phyloP scores from a whole-genome alignment of 2,329 filamentous ascomycete species.

The Penicillium sp. region DNA sequence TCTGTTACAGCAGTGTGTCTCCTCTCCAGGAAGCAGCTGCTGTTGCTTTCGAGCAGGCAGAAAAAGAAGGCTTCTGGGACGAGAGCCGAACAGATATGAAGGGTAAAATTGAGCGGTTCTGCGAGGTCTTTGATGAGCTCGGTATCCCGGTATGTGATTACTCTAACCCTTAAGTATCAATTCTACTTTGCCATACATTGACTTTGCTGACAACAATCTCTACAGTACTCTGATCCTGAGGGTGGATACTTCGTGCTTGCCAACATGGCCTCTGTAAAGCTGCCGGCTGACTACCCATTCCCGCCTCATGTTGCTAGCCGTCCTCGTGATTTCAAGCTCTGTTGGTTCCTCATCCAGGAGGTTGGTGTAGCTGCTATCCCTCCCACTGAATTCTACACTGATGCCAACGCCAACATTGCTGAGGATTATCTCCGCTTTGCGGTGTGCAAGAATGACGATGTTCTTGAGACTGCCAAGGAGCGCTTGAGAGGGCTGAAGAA shows the following conservation, averaged over 20 bases:
- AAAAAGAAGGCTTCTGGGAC: conserved; percentile 82
- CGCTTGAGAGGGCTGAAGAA: conserved; percentile 69
- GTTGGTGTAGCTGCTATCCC: conserved; percentile 93
- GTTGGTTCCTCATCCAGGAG: conserved; percentile 96
- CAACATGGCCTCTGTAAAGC: conserved; percentile 82
- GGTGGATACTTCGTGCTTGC: conserved; percentile 97
- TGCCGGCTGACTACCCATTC: conserved; percentile 83
- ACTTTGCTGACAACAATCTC: background rate
- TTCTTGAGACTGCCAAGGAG: conserved; percentile 76
- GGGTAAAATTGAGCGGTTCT: conserved; percentile 82
- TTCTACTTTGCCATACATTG: background rate
- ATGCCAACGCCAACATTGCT: conserved; percentile 74
- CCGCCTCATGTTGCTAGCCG: conserved; percentile 81
- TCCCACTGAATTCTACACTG: conserved; percentile 95
- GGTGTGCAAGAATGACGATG: conserved; percentile 89
- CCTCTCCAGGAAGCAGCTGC: conserved; percentile 93
- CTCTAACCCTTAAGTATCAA: background rate
- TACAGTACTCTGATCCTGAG: conserved; percentile 79
- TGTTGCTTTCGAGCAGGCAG: conserved; percentile 89
- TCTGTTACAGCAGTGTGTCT: conserved; percentile 92
- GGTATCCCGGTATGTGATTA: conserved; percentile 55
- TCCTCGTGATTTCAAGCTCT: conserved; percentile 88
- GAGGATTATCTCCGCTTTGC: conserved; percentile 95
- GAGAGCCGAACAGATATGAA: conserved; percentile 82
- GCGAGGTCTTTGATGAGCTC: conserved; percentile 73